Conservation (phyloP, 345 rosid species). For the Euphorbia tirucalli region DNA sequence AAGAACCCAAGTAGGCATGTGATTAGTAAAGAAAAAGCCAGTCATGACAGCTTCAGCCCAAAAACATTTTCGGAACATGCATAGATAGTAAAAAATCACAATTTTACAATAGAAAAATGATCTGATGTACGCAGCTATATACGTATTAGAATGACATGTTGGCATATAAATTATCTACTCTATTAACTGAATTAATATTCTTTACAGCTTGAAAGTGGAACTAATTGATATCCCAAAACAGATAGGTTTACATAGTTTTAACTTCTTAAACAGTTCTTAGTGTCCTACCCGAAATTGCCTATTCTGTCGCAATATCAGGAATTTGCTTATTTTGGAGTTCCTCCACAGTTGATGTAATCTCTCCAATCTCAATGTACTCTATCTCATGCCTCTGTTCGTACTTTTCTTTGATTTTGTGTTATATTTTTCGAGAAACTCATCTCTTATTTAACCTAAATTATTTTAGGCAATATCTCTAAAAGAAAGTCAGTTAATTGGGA, state of each 20-base stretch:
- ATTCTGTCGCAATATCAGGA: neutral
- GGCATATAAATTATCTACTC: too few species aligned
- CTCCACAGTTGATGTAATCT: neutral
- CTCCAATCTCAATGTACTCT: neutral
- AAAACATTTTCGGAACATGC: too few species aligned
- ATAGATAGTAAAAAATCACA: too few species aligned
- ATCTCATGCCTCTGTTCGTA: neutral
- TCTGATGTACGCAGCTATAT: too few species aligned
- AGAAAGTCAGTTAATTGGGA: slow-evolving; percentile 73
- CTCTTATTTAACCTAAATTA: neutral
- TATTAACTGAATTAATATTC: neutral
- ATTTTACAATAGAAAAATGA: too few species aligned
- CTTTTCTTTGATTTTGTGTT: neutral
- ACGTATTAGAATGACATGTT: too few species aligned
- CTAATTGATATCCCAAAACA: too few species aligned
- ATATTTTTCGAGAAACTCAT: neutral
- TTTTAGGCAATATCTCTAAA: slow-evolving; percentile 78
- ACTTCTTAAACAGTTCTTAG: neutral
- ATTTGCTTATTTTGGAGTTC: neutral
- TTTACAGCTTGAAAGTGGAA: neutral
- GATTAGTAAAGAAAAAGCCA: too few species aligned
- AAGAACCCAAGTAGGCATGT: too few species aligned
- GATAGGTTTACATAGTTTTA: neutral
- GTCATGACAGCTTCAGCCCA: too few species aligned
- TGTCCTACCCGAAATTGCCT: neutral